Evolutionary conservation across 805 yeast species (phyloP).

Genomic region (Suhomyces canberraensis): DNA sequence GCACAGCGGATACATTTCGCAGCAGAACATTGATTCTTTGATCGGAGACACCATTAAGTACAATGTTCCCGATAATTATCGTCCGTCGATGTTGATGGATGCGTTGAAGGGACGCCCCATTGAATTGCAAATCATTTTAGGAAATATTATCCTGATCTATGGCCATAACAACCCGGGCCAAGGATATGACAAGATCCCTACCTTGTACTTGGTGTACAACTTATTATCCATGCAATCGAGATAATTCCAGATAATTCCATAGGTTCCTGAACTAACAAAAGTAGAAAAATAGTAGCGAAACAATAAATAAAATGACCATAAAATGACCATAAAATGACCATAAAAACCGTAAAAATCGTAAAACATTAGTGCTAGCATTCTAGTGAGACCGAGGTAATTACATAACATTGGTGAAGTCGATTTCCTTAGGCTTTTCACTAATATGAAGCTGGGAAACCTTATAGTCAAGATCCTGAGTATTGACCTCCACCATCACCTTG

Average conservation of each 20-base stretch:
- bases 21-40: constrained; percentile 11
- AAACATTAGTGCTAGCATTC: too few species aligned
- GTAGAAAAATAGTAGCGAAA: too few species aligned
- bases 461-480: constrained; percentile 2
- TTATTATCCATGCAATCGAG: constrained; percentile 5
- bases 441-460: constrained; percentile 4
- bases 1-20: constrained; percentile 1
- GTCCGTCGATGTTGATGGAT: constrained; percentile 75
- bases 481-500: constrained; percentile 11
- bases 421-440: neutral
- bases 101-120: constrained; percentile 61
- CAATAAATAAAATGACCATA: too few species aligned
- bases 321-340: too few species aligned
- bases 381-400: too few species aligned
- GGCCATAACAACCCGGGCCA: constrained; percentile 3
- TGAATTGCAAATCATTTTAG: constrained; percentile 70
- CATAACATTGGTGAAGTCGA: constrained; percentile 2
- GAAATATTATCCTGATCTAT: constrained; percentile 35
- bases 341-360: too few species aligned
- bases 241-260: too few species aligned
- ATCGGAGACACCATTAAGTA: constrained; percentile 12
- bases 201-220: constrained; percentile 10
- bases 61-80: constrained; percentile 57
- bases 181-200: constrained; percentile 9
- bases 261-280: too few species aligned